These are phyloP conservation scores for Acidomyces sp. DNA, from an alignment of 495 filamentous ascomycete genomes.

Conservation along the genomic window DNA sequence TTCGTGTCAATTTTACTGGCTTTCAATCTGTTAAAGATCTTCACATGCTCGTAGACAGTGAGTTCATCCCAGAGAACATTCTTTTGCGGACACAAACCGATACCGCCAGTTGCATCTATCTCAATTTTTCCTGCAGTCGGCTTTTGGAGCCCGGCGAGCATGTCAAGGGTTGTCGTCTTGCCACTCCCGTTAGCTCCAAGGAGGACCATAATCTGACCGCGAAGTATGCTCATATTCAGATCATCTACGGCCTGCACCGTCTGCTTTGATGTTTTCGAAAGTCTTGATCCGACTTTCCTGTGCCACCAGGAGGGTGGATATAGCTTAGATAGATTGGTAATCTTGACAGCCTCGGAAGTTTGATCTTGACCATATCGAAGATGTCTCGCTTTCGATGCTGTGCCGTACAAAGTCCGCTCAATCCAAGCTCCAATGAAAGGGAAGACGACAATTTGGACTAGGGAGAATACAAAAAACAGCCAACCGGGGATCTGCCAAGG, in stretches of 20 bases:
- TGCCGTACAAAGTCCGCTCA: constrained; percentile 64
- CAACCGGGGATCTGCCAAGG: constrained; percentile 19
- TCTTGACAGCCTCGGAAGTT: constrained; percentile 34
- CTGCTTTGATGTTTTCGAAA: constrained; percentile 41
- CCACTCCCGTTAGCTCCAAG: constrained; percentile 79
- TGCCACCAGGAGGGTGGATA: constrained; percentile 54
- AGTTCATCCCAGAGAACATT: constrained; percentile 82
- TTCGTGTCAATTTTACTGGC: constrained; percentile 38
- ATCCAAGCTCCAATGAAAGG: constrained; percentile 56
- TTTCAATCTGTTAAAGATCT: constrained; percentile 68
- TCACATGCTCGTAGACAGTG: constrained; percentile 68
- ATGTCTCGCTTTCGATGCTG: constrained; percentile 47
- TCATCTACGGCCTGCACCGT: constrained; percentile 60
- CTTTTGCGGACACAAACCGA: constrained; percentile 67
- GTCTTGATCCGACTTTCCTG: constrained; percentile 30
- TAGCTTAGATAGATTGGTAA: constrained; percentile 57
- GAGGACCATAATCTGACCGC: constrained; percentile 68
- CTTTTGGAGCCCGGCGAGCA: constrained; percentile 64
- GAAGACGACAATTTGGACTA: constrained; percentile 61
- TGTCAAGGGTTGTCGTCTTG: constrained; percentile 77
- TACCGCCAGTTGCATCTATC: constrained; percentile 55
- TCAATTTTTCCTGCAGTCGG: constrained; percentile 57
- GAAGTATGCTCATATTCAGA: constrained; percentile 49
- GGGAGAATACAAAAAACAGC: constrained; percentile 28
- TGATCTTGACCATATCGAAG: constrained; percentile 24